A percentile compares a stretch with the other conserved stretches of the same genome.
Evolutionary conservation across 352 stramenopile species (phyloP).

Genomic region (Blastocystis sp.): DNA sequence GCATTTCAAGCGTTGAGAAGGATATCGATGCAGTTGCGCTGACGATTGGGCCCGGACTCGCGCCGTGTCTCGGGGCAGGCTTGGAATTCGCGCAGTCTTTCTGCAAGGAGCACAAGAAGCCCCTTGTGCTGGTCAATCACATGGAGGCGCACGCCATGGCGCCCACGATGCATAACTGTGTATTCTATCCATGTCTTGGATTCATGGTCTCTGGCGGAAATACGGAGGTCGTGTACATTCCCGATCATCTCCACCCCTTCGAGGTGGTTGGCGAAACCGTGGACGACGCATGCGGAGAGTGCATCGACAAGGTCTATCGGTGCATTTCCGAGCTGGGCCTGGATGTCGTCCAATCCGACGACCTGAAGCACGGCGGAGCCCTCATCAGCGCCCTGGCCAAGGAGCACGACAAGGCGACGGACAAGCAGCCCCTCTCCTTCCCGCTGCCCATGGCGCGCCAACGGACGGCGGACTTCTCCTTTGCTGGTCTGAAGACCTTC

Average conservation of each 20-base stretch:
- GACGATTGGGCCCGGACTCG: constrained; percentile 60
- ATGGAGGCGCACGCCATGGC: constrained; percentile 68
- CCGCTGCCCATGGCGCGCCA: constrained; percentile 5
- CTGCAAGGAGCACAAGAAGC: constrained; percentile 36
- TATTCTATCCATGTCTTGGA: constrained; percentile 13
- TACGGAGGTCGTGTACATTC: constrained; percentile 16
- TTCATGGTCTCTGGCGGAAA: constrained; percentile 54
- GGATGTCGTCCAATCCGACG: neutral
- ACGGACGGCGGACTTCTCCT: constrained; percentile 27
- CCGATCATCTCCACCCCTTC: constrained; percentile 32
- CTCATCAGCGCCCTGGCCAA: neutral
- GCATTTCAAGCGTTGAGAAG: neutral
- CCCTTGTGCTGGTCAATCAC: constrained; percentile 62
- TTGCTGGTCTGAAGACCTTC: constrained; percentile 54
- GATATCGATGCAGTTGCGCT: constrained; percentile 58
- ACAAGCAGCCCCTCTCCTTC: neutral
- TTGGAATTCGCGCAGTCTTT: constrained; percentile 19
- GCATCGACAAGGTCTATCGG: constrained; percentile 62
- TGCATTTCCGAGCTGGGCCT: neutral
- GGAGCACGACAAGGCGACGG: neutral
- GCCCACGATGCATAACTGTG: constrained; percentile 7
- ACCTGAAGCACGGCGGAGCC: constrained; percentile 28
- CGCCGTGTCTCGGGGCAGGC: constrained; percentile 29
- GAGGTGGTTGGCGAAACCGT: constrained; percentile 24
- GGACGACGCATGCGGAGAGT: constrained; percentile 59